Conservation (phyloP, 345 rosid species). For the Syzygium aqueum region DNA sequence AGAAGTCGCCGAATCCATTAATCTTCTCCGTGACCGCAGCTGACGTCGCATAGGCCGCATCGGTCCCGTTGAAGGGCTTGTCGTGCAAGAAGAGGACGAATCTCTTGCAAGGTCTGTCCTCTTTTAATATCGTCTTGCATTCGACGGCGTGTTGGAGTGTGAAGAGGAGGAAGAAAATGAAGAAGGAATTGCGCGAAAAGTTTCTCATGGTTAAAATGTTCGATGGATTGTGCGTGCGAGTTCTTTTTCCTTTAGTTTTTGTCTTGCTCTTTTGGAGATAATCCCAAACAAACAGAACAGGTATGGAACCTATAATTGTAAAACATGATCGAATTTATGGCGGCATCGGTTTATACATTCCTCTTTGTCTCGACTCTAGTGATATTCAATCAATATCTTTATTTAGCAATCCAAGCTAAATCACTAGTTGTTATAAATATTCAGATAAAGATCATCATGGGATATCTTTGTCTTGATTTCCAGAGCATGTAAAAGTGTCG, state of each 20-base stretch:
- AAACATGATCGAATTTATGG: too few relatives aligned
- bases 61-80: constrained; percentile 33
- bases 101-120: constrained; percentile 37
- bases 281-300: too few relatives aligned
- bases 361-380: too few relatives aligned
- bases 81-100: constrained; percentile 47
- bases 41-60: constrained; percentile 38
- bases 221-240: not conserved
- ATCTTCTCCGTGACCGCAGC: constrained; percentile 18
- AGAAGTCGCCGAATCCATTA: constrained; percentile 19
- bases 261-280: too few relatives aligned
- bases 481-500: too few relatives aligned
- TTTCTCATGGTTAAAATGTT: not conserved
- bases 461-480: too few relatives aligned
- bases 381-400: too few relatives aligned
- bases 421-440: too few relatives aligned
- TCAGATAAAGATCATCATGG: too few relatives aligned
- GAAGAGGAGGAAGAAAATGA: constrained; percentile 8
- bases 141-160: constrained; percentile 14
- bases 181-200: not conserved
- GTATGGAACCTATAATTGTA: too few relatives aligned
- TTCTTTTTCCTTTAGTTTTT: not conserved
- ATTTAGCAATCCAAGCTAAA: too few relatives aligned
- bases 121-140: not conserved
- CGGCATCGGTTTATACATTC: too few relatives aligned